These are phyloP conservation scores for Metarhizium brunneum DNA, from an alignment of 2,329 filamentous ascomycete species.

Conservation along the genomic window DNA sequence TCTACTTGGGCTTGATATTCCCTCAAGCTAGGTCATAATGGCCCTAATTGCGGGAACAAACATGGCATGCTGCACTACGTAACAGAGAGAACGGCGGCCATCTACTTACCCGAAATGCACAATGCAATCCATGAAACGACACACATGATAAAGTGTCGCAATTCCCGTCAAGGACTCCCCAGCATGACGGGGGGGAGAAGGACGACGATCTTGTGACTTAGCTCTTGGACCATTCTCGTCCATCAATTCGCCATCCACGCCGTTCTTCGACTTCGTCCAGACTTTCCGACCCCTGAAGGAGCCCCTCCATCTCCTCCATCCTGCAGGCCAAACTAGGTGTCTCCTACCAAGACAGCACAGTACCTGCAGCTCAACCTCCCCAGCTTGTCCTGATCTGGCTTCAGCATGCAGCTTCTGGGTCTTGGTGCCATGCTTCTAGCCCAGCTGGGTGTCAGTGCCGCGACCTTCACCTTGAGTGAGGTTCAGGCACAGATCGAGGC, in stretches of 20 bases:
- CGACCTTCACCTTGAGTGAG: conserved; percentile 2
- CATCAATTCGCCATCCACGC: too few relatives aligned
- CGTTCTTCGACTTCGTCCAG: too few relatives aligned
- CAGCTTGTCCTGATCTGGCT: background rate
- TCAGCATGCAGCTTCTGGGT: conserved; percentile 3
- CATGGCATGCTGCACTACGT: background rate
- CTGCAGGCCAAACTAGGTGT: background rate
- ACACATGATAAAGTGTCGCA: background rate
- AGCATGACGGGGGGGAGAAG: too few relatives aligned
- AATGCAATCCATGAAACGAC: background rate
- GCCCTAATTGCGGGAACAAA: background rate
- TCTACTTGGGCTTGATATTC: too few relatives aligned
- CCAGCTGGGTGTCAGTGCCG: background rate
- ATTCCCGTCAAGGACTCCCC: background rate
- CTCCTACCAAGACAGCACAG: background rate
- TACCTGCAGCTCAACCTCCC: background rate
- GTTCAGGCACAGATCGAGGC: conserved; percentile 10
- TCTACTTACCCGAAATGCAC: background rate
- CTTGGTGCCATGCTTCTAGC: conserved; percentile 1
- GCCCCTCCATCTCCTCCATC: background rate
- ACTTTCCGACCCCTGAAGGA: too few relatives aligned
- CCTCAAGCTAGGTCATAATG: too few relatives aligned
- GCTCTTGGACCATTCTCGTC: too few relatives aligned
- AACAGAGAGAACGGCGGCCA: background rate
- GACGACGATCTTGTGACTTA: too few relatives aligned